Base-by-base conservation (phyloP, 2,329 filamentous ascomycete genomes). In the Talaromyces sp. region DNA sequence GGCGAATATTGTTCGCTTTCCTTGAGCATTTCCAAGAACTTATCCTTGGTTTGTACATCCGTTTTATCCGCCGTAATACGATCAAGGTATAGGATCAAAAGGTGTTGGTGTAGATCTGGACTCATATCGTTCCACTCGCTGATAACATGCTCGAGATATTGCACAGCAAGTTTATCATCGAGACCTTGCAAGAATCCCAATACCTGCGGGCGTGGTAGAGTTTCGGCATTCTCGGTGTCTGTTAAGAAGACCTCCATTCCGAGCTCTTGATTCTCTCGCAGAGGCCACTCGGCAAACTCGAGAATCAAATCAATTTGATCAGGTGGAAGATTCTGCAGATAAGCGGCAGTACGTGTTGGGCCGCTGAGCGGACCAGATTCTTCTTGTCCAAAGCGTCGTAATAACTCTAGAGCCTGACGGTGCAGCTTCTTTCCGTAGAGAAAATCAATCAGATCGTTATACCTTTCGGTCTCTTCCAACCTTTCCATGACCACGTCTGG, bases 401-500 rank as follows among this genome's bases (percentile, higher is more conserved):
- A 80, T 27, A 97, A 77, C 60, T 91, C 88, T 16, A 99, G 76
- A 0, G 94, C 93, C 66, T 95, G 87, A 16, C 87, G 85, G 72
- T 99, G 94, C 36, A 97, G 81, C 70, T 88, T 92, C 76, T 99
- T 99, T 58, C 94, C 94, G 65, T 95, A 91, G 62, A 97, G 86
- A 69, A 99, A 99, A 70, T 97, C 93, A n/a, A 99, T 91, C 1
- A 99, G 79, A 74, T 97, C 93, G 47, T 88, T 93, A 72, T 96
- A 97, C 29, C 92, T 86, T 52, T 89, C 89, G 36, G 87, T 90
- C 69, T 96, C 90, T 54, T 96, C 86, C 4, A 99, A 78, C 64
- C 91, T 91, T 71, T 96, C 90, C 68, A 96, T 94, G 19, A 99
- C 93, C 2, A 97, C 94, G 27, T 90, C 88, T 0, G 94, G 93